phyloP scores from a whole-genome alignment of 805 yeast species.

The Suhomyces canberraensis region DNA sequence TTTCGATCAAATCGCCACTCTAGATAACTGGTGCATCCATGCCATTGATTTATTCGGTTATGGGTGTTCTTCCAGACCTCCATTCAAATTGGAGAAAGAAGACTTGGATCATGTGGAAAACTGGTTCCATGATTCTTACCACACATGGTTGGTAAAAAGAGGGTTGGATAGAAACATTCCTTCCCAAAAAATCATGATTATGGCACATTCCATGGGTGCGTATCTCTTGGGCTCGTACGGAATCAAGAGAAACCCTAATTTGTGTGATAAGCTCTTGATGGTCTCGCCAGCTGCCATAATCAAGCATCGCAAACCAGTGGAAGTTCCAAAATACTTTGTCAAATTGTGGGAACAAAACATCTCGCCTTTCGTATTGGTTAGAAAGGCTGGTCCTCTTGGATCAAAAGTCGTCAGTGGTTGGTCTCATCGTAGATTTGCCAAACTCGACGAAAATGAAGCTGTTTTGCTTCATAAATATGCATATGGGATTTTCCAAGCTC shows the following conservation, averaged over 20 bases:
- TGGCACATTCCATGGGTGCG: conserved; percentile 94
- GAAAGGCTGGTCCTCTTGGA: conserved; percentile 79
- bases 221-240: conserved; percentile 72
- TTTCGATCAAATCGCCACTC: conserved; percentile 23
- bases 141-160: conserved; percentile 56
- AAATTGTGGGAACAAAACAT: conserved; percentile 82
- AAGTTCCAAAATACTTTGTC: conserved; percentile 73
- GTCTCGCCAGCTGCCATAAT: conserved; percentile 89
- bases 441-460: conserved; percentile 44
- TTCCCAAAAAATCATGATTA: conserved; percentile 46
- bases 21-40: conserved; percentile 67
- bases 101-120: conserved; percentile 51
- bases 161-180: conserved; percentile 27
- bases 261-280: conserved; percentile 66
- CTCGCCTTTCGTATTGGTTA: conserved; percentile 79
- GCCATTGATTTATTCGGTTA: conserved; percentile 88
- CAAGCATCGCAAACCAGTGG: conserved; percentile 39
- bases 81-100: conserved; percentile 46
- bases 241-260: conserved; percentile 49
- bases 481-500: conserved; percentile 78
- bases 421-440: conserved; percentile 78
- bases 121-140: conserved; percentile 64
- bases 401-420: conserved; percentile 85
- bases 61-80: conserved; percentile 84
- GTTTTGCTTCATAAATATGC: conserved; percentile 70